Evolutionary conservation across 2,329 filamentous ascomycete species (phyloP).

Genomic region (Colletotrichum melonis): DNA sequence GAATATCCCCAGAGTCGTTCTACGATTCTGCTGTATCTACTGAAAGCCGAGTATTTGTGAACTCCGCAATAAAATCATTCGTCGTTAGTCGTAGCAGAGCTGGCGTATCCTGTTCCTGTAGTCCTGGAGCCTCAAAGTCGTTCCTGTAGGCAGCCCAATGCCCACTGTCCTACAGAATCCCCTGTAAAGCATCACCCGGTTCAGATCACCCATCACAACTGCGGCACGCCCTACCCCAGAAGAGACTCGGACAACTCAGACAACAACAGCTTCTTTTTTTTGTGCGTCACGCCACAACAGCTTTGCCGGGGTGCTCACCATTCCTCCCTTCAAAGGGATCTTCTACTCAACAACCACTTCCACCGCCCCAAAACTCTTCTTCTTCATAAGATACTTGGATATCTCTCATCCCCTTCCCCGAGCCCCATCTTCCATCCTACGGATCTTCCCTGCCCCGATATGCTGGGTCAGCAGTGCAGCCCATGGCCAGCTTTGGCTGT

Average conservation of each 20-base stretch:
- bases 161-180: background rate
- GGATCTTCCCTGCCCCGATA: conserved; percentile 13
- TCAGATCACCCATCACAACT: conserved; percentile 35
- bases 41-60: background rate
- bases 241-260: conserved; percentile 25
- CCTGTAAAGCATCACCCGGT: conserved; percentile 1
- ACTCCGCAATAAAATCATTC: background rate
- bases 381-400: conserved; percentile 35
- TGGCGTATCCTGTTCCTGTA: background rate
- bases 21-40: background rate
- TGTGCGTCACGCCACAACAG: conserved; percentile 37
- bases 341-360: conserved; percentile 38
- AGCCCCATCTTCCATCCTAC: conserved; percentile 22
- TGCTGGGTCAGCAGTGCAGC: background rate
- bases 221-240: conserved; percentile 20
- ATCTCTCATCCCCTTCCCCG: conserved; percentile 29
- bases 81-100: background rate
- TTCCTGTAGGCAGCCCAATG: background rate
- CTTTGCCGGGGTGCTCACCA: conserved; percentile 35
- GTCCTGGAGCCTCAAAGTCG: background rate
- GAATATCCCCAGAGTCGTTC: background rate
- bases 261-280: conserved; percentile 34
- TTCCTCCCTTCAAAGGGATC: conserved; percentile 33
- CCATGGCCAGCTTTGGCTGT: background rate
- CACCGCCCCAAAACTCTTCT: conserved; percentile 37